Evolutionary conservation across 768 basidiomycete species (phyloP).

Genomic region (Ramaria sp.): DNA sequence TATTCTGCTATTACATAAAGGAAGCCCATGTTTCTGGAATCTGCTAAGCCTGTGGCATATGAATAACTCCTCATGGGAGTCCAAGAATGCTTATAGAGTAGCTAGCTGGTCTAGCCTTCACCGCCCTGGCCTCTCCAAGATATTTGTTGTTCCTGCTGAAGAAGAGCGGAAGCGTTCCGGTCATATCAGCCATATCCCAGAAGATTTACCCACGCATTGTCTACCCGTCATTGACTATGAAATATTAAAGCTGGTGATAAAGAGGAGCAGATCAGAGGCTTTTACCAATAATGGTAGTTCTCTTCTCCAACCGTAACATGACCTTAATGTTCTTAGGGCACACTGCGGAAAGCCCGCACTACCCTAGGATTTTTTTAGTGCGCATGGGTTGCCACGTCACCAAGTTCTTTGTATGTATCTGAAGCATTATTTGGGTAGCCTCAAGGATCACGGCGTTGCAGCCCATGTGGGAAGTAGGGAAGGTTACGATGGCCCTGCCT

Average conservation of each 20-base stretch:
- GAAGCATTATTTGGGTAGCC: slow-evolving; percentile 19
- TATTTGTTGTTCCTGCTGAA: background rate
- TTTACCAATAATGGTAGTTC: background rate
- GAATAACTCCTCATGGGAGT: too few species aligned
- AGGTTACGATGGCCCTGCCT: slow-evolving; percentile 42
- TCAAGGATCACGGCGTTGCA: slow-evolving; percentile 48
- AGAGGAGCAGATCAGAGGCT: slow-evolving; percentile 17
- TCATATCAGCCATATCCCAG: slow-evolving; percentile 27
- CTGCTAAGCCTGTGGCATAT: too few species aligned
- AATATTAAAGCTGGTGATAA: slow-evolving; percentile 25
- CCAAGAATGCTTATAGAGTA: background rate
- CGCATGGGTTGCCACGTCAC: slow-evolving; percentile 14
- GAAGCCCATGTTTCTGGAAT: too few species aligned
- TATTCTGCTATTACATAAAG: too few species aligned
- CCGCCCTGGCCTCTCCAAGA: background rate
- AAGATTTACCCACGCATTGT: slow-evolving; percentile 32
- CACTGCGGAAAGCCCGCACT: slow-evolving; percentile 38
- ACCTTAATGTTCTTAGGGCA: slow-evolving; percentile 12
- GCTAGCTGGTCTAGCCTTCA: too few species aligned
- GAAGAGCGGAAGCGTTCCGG: background rate
- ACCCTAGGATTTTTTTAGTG: slow-evolving; percentile 46
- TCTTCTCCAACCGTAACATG: too few species aligned
- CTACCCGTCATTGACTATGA: slow-evolving; percentile 36
- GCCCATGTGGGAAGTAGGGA: slow-evolving; percentile 48
- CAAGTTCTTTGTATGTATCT: background rate